phyloP scores from a whole-genome alignment of 164 flowering plant species.

The Liquidambar formosana region DNA sequence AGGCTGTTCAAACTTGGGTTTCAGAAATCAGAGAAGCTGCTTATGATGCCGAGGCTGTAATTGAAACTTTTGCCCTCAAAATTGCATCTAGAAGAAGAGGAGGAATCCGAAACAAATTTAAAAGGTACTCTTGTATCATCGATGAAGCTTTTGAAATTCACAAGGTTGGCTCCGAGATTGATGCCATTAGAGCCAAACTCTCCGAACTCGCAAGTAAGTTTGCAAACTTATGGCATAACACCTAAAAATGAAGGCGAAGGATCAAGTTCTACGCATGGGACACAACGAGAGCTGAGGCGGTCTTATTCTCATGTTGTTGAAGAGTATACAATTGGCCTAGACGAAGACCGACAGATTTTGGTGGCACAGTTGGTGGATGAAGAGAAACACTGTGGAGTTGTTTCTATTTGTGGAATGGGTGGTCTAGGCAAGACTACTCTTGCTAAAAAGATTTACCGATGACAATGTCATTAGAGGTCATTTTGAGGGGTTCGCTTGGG shows the following conservation, averaged over 20 bases:
- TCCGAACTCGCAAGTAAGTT: background rate
- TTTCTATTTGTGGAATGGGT: slow-evolving; percentile 36
- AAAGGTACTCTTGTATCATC: background rate
- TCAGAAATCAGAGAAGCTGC: slow-evolving; percentile 28
- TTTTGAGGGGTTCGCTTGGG: slow-evolving; percentile 33
- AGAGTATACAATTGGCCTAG: slow-evolving; percentile 21
- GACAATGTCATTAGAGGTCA: slow-evolving; percentile 11
- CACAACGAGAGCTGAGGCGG: background rate
- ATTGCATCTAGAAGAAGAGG: background rate
- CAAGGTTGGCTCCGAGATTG: background rate
- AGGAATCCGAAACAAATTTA: background rate
- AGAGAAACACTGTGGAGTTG: background rate
- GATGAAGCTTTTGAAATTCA: background rate
- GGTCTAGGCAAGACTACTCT: slow-evolving; percentile 43
- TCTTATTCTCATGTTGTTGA: slow-evolving; percentile 21
- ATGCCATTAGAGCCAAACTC: background rate
- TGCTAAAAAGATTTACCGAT: slow-evolving; percentile 27
- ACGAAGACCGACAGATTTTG: slow-evolving; percentile 10
- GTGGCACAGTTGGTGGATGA: slow-evolving; percentile 4
- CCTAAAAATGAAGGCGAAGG: background rate
- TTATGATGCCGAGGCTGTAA: slow-evolving; percentile 31
- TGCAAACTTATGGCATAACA: background rate
- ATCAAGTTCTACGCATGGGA: background rate
- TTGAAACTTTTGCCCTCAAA: slow-evolving; percentile 18
- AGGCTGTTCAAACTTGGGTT: slow-evolving; percentile 21